Conservation (phyloP, 306 rosid species). For the Cicer judaicum region DNA sequence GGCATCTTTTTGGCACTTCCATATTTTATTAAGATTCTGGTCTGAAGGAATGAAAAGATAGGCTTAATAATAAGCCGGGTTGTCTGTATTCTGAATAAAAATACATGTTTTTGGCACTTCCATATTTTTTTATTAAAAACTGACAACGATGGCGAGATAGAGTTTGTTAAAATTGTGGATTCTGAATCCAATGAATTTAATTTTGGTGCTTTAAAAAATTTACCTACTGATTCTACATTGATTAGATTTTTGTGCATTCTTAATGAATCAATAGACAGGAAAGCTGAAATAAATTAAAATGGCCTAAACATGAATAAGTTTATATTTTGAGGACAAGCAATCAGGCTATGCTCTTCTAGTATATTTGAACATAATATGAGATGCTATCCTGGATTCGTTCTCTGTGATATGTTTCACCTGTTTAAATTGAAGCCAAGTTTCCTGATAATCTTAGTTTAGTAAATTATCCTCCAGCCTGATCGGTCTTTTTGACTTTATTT, state of each 20-base stretch:
- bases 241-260: constrained; percentile 3
- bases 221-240: constrained; percentile 14
- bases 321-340: constrained; percentile 1
- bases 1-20: too few relatives aligned
- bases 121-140: not conserved
- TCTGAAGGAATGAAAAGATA: not conserved
- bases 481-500: constrained; percentile 21
- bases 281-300: constrained; percentile 3
- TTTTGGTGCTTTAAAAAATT: not conserved
- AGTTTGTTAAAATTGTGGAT: not conserved
- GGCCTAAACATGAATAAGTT: not conserved
- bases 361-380: not conserved
- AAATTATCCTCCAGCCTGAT: constrained; percentile 28
- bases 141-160: not conserved
- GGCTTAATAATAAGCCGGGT: not conserved
- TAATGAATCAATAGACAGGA: not conserved
- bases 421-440: not conserved
- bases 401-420: constrained; percentile 3
- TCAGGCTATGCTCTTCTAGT: not conserved
- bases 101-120: not conserved
- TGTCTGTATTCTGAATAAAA: constrained; percentile 5
- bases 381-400: constrained; percentile 15
- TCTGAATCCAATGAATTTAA: not conserved
- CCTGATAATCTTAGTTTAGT: constrained; percentile 6
- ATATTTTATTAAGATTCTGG: not conserved